A percentile compares a stretch with the other conserved stretches of the same genome.
Conservation (phyloP, 176 grass and related monocot species). For the Oropetium thomaeum region DNA sequence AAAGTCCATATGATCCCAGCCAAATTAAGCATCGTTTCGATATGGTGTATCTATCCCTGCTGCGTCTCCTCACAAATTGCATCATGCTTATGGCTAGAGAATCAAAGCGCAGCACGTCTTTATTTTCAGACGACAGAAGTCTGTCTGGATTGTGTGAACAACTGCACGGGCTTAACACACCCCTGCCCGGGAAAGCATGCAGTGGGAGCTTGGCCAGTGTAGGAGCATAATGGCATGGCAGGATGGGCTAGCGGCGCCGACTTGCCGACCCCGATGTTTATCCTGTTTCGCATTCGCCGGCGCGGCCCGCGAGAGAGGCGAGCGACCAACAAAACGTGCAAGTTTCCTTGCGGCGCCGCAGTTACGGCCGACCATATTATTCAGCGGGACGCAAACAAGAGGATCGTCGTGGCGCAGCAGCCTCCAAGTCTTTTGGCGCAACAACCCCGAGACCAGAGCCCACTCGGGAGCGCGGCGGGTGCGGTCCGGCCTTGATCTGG, state of each 20-base stretch:
- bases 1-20: neutral
- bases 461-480: too few species aligned
- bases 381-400: constrained; percentile 21
- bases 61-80: constrained; percentile 13
- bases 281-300: neutral
- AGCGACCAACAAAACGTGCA: neutral
- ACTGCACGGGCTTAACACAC: too few species aligned
- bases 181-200: constrained; percentile 7
- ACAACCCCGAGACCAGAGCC: neutral
- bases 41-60: neutral
- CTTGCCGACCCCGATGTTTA: neutral
- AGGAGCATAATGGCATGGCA: too few species aligned
- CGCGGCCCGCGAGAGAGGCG: neutral
- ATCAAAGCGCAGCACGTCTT: neutral
- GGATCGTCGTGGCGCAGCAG: constrained; percentile 39
- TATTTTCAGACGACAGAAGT: neutral
- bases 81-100: constrained; percentile 25
- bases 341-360: neutral
- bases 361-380: neutral
- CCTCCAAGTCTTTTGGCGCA: constrained; percentile 31
- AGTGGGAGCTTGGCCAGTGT: too few species aligned
- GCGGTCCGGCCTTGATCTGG: neutral
- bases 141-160: too few species aligned
- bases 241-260: constrained; percentile 29
- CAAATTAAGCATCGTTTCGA: neutral